These are phyloP conservation scores for Aspergillus viridinutans DNA, from an alignment of 2,329 filamentous ascomycete genomes.

Conservation along the genomic window DNA sequence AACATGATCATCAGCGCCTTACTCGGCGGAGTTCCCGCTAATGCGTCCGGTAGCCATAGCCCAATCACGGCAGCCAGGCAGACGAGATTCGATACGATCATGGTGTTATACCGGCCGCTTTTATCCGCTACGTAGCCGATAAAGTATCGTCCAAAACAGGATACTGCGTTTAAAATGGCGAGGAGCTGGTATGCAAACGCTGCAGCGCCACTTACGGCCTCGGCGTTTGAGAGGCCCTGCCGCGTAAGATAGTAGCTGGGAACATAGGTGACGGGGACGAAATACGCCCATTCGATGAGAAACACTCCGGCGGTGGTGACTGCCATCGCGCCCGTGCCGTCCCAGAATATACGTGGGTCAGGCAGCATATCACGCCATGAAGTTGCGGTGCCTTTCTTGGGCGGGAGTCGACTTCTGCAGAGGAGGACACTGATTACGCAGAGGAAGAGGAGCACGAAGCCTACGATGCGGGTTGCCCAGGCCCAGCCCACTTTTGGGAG, in stretches of 20 bases:
- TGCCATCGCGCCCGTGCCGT: constrained; percentile 13
- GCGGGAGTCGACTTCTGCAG: constrained; percentile 11
- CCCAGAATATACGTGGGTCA: constrained; percentile 14
- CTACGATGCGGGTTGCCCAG: constrained; percentile 37
- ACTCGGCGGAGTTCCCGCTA: not conserved
- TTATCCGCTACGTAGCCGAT: constrained; percentile 23
- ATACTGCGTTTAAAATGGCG: constrained; percentile 22
- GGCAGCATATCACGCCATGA: constrained; percentile 16
- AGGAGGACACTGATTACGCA: constrained; percentile 19
- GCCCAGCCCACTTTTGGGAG: constrained; percentile 29
- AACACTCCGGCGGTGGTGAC: constrained; percentile 18
- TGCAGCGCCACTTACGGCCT: constrained; percentile 5
- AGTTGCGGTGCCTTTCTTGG: constrained; percentile 6
- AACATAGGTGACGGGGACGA: constrained; percentile 26
- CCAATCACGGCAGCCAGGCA: constrained; percentile 3
- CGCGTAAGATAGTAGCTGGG: constrained; percentile 20
- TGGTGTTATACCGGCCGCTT: constrained; percentile 25
- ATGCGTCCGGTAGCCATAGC: too few relatives aligned
- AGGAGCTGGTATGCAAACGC: constrained; percentile 23
- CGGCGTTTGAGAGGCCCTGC: not conserved
- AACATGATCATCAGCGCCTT: constrained; percentile 10
- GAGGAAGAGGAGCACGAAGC: constrained; percentile 27
- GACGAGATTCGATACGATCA: constrained; percentile 19
- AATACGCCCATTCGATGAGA: constrained; percentile 22
- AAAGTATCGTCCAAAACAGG: constrained; percentile 20